Base-by-base conservation (phyloP, 805 yeast species). In the Yamadazyma scolyti region DNA sequence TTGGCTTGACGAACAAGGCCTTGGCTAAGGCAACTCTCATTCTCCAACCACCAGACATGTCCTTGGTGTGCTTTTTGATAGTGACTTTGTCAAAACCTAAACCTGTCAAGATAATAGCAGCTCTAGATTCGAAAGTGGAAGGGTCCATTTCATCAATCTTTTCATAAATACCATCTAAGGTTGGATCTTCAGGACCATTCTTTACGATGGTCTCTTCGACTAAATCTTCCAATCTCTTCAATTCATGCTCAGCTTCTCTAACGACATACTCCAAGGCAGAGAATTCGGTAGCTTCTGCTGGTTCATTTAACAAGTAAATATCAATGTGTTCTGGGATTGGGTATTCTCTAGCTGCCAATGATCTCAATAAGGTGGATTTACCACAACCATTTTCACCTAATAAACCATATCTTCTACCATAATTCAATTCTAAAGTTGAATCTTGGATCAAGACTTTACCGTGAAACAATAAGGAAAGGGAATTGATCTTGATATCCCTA, bases 1-100 rank as follows among this genome's bases (percentile, higher is more conserved):
- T 89, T 56, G 98, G 98, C 73, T 93, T 90, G 47, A 93, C 97
- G 72, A 93, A 93, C 50, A 93, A 74, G 18, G 98, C 98, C 68
- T 93, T 93, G 39, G 96, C 96, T 42, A 93, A 73, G 26, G 98
- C 97, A 41, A 93, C 98, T 71, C 98, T 87, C 98, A 93, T 93
- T 73, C 88, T 88, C 98, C 98, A 93, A 61, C 98, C 98, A 77
- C 98, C 98, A 56, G 97, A 87, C 98, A 93, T 93, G 58, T 93
- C 97, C 66, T 87, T 89, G 53, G 98, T 93, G 68, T 81, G 82
- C 76, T 93, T 93, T 58, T 75, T 73, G 54, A 93, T 90, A 35
- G 97, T 90, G 46, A 66, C 65, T 35, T 82, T 54, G 65, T 84
- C 85, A 80, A 93, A 93, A 53, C 98, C 98, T 61, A 93, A 77